phyloP scores from a whole-genome alignment of 2,329 filamentous ascomycete genomes.

The Rhexocercosporidium sp. region DNA sequence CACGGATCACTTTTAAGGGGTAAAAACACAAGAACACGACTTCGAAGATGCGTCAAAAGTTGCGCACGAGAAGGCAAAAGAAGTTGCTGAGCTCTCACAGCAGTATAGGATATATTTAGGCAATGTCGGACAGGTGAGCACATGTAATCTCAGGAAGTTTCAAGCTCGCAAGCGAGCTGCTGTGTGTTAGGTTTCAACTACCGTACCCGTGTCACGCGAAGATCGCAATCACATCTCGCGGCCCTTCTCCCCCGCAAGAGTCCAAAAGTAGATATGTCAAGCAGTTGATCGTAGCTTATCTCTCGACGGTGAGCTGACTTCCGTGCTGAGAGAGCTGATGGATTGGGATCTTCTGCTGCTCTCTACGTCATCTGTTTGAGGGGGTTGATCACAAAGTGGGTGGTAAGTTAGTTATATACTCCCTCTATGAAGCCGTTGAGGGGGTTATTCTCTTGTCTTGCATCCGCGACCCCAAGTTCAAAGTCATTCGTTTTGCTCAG shows the following conservation, averaged over 20 bases:
- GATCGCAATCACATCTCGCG: slow-evolving; percentile 10
- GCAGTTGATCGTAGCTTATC: neutral
- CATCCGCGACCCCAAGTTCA: neutral
- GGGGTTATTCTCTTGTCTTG: neutral
- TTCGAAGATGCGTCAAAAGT: neutral
- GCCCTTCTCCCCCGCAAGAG: neutral
- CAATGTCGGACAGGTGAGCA: neutral
- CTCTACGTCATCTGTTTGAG: slow-evolving; percentile 5
- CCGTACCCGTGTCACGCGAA: neutral
- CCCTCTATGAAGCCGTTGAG: neutral
- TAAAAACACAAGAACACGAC: neutral
- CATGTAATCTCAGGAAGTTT: neutral
- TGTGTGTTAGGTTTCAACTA: neutral
- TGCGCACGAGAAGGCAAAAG: neutral
- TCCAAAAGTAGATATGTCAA: neutral
- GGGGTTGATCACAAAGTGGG: neutral
- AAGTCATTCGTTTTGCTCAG: neutral
- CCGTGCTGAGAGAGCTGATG: neutral
- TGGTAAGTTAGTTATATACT: neutral
- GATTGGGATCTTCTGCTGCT: slow-evolving; percentile 8
- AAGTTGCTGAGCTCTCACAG: neutral
- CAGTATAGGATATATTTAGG: neutral
- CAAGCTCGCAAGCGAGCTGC: neutral
- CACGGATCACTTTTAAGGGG: neutral
- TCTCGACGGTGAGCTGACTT: neutral